phyloP scores from a whole-genome alignment of 495 filamentous ascomycete species.

The Eremomyces bilateralis region DNA sequence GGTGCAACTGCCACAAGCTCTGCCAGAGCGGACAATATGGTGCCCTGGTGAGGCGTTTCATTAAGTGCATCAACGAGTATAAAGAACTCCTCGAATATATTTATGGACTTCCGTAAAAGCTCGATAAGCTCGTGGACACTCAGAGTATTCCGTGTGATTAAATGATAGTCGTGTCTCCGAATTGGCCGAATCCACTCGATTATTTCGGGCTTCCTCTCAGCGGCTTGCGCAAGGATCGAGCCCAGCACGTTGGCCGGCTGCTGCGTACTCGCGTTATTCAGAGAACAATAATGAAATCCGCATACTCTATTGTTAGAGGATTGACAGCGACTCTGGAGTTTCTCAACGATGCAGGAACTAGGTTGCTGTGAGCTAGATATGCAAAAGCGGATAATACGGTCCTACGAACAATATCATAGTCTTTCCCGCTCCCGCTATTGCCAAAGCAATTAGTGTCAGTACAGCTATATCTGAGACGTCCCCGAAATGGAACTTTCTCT shows the following conservation, averaged over 20 bases:
- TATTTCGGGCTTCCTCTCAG: neutral
- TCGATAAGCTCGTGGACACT: slow-evolving; percentile 1
- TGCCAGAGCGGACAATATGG: neutral
- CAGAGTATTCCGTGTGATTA: neutral
- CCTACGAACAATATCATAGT: slow-evolving; percentile 6
- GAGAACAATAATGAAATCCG: slow-evolving; percentile 3
- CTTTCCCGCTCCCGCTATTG: slow-evolving; percentile 4
- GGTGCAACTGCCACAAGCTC: neutral
- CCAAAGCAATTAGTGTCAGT: neutral
- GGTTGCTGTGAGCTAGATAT: neutral
- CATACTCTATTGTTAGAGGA: neutral
- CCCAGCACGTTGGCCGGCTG: slow-evolving; percentile 5
- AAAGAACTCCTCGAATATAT: neutral
- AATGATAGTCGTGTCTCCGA: neutral
- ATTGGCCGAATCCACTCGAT: neutral
- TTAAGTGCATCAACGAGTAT: slow-evolving; percentile 7
- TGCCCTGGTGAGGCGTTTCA: slow-evolving; percentile 1
- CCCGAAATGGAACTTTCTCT: neutral
- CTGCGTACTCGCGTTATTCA: slow-evolving; percentile 3
- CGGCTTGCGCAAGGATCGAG: slow-evolving; percentile 4
- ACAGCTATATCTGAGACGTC: neutral
- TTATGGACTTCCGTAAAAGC: neutral
- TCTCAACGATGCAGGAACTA: neutral
- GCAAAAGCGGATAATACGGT: neutral
- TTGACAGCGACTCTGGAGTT: neutral